phyloP scores from a whole-genome alignment of 805 yeast genomes.

The Starmerella davenportii region DNA sequence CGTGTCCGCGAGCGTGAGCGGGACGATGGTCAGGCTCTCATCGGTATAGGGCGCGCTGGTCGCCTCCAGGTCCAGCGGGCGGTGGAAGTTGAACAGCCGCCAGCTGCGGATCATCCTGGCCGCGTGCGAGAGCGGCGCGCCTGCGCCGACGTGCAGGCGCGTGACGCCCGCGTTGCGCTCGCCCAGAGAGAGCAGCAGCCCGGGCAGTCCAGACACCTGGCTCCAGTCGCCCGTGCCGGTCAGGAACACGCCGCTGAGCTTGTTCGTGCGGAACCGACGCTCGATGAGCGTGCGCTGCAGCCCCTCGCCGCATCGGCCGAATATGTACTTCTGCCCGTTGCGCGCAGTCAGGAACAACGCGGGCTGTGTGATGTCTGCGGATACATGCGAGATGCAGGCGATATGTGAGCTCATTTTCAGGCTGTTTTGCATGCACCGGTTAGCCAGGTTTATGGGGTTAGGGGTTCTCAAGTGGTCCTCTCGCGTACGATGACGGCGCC shows the following conservation, averaged over 20 bases:
- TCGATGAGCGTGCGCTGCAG: conserved; percentile 59
- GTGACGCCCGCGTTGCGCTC: conserved; percentile 25
- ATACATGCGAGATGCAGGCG: conserved; percentile 25
- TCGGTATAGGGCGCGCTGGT: conserved; percentile 10
- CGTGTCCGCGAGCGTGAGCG: conserved; percentile 9
- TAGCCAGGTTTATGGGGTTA: too few species aligned
- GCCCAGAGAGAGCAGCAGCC: conserved; percentile 60
- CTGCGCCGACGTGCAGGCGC: conserved; percentile 7
- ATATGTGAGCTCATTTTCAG: conserved; percentile 18
- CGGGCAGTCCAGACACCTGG: conserved; percentile 83
- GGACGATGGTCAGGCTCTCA: conserved; percentile 17
- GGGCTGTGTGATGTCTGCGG: conserved; percentile 34
- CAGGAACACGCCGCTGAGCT: conserved; percentile 46
- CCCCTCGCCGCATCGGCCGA: conserved; percentile 78
- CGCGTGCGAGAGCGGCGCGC: conserved; percentile 28
- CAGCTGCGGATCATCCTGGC: conserved; percentile 56
- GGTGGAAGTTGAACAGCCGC: conserved; percentile 73
- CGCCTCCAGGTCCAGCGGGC: conserved; percentile 34
- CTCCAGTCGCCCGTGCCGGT: conserved; percentile 68
- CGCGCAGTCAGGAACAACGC: conserved; percentile 29
- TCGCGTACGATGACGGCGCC: neutral
- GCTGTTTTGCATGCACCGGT: conserved; percentile 2
- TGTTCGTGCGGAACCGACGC: conserved; percentile 37
- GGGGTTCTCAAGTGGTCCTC: too few species aligned
- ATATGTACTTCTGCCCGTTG: conserved; percentile 39